Conservation (phyloP, 2,329 filamentous ascomycete species). For the Phialophora expanda region DNA sequence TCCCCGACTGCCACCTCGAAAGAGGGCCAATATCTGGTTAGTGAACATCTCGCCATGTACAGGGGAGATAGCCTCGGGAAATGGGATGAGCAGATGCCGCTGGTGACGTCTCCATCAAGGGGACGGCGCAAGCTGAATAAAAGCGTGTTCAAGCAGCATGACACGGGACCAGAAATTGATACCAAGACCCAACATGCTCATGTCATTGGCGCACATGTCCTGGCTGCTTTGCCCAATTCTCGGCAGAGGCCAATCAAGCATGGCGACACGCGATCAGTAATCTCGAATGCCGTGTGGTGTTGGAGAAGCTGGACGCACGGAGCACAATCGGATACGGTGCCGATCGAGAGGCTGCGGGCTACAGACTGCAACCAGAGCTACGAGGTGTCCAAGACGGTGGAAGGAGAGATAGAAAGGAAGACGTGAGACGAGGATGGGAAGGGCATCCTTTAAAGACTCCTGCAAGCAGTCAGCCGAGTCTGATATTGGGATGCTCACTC, state of each 20-base stretch:
- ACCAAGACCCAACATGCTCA: background rate
- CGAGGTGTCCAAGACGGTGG: background rate
- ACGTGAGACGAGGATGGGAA: conserved; percentile 4
- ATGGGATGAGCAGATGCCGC: background rate
- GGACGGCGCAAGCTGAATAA: conserved; percentile 15
- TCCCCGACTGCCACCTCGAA: background rate
- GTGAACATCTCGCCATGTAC: conserved; percentile 20
- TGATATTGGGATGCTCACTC: conserved; percentile 8
- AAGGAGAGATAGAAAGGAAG: background rate
- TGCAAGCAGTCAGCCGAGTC: conserved; percentile 6
- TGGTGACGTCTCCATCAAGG: background rate
- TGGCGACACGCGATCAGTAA: conserved; percentile 24
- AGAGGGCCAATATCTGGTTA: conserved; percentile 18
- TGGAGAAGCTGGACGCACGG: background rate
- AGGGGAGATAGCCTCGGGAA: conserved; percentile 12
- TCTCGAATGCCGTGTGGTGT: conserved; percentile 2
- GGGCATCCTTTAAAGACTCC: conserved; percentile 10
- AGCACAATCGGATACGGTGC: conserved; percentile 16
- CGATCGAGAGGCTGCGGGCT: background rate
- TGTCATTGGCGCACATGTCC: conserved; percentile 15
- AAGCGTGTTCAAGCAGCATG: conserved; percentile 12
- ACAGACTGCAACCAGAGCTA: background rate
- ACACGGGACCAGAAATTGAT: background rate
- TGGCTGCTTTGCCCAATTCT: conserved; percentile 12
- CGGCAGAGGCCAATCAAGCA: conserved; percentile 14